Base-by-base conservation (phyloP, 2,329 filamentous ascomycete species). In the Trichoderma simmonsii region DNA sequence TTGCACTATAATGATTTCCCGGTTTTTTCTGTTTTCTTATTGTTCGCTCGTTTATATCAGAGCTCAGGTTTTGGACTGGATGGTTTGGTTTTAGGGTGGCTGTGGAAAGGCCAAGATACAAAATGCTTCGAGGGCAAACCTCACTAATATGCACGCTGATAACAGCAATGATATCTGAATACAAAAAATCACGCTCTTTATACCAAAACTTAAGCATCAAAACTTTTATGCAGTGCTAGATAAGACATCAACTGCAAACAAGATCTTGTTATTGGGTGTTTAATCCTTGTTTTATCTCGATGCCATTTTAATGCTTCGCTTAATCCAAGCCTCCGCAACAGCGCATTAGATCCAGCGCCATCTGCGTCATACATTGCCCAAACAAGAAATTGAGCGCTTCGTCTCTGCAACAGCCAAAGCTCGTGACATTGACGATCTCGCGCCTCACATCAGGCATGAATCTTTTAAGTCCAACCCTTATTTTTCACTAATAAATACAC, bases 331-430 rank as follows among this genome's bases (percentile, higher is more conserved):
- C 48, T 24, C 48, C 67, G 67, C 67, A 39, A 36, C 15, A 36
- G 24, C 61, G 57, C 67, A 62, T 70, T 54, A 56, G 30, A 62
- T 15, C 30, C 48, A 43, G 57, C 71, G 71, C 71, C 71, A 72
- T 72, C 34, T 72, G 71, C 71, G 66, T 71, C 71, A 72, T 71
- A 8, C 4, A 15, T 28, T 69, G 56, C 71, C 64, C 7, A 36
- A 60, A 34, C 6, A 11, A 30, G 62, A 4, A 48, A 67, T 54
- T 43, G 71, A 71, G 74, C 69, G 70, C 64, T 12, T 24, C 32
- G 18, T 24, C 32, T 57, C 39, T 59, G 36, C 32, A 59, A 12
- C 51, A n/a, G 28, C 21, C 51, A 43, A 60, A 57, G 48, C 64
- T 67, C 64, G 64, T 67, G 64, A 67, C 64, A 30, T 24, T 28